Conservation (phyloP, 2,329 filamentous ascomycete genomes). For the Epichloe aotearoae region DNA sequence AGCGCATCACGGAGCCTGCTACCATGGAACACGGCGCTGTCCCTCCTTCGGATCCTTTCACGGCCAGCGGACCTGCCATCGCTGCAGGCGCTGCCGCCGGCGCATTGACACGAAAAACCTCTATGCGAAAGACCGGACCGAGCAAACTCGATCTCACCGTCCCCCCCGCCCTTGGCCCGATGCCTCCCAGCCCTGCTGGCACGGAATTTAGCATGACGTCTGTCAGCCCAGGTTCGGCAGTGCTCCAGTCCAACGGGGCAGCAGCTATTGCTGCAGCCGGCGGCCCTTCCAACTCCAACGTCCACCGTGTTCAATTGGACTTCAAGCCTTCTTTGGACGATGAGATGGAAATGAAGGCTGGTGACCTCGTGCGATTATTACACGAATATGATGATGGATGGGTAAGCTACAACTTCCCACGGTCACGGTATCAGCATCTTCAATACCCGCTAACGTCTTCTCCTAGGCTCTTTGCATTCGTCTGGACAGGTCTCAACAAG, state of each 20-base stretch:
- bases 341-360: conserved; percentile 68
- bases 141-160: conserved; percentile 42
- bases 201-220: conserved; percentile 50
- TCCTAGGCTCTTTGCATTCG: conserved; percentile 68
- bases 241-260: conserved; percentile 27
- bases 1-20: conserved; percentile 32
- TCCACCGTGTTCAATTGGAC: conserved; percentile 88
- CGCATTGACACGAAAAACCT: conserved; percentile 38
- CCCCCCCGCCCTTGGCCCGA: conserved; percentile 19
- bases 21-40: conserved; percentile 17
- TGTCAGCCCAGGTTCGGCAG: conserved; percentile 31
- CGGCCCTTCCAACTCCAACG: conserved; percentile 46
- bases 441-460: background rate
- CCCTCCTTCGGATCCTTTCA: conserved; percentile 17
- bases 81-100: conserved; percentile 16
- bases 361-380: conserved; percentile 74
- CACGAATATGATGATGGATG: conserved; percentile 98
- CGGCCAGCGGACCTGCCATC: conserved; percentile 25
- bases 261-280: conserved; percentile 50
- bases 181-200: conserved; percentile 45
- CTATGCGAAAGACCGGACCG: conserved; percentile 39
- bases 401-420: conserved; percentile 49
- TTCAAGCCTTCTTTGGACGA: conserved; percentile 89
- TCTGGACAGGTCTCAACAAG: conserved; percentile 81
- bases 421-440: conserved; percentile 10